Evolutionary conservation across 495 filamentous ascomycete species (phyloP).

Genomic region (Cudoniella acicularis): DNA sequence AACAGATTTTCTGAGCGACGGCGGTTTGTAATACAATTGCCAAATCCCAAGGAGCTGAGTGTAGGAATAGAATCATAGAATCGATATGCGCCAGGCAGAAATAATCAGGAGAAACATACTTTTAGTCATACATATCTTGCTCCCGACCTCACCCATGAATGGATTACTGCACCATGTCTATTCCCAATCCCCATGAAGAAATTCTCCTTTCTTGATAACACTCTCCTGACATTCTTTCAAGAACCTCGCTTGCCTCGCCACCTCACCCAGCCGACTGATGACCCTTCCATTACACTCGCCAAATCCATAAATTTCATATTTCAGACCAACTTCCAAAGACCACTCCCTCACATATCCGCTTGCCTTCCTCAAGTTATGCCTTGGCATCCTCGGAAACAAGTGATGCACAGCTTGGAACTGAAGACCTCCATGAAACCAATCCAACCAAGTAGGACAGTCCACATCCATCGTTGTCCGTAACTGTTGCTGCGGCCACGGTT

Average conservation of each 20-base stretch:
- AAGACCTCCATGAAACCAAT: slow-evolving; percentile 93
- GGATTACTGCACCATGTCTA: too few relatives aligned
- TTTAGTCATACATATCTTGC: too few relatives aligned
- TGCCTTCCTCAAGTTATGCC: slow-evolving; percentile 81
- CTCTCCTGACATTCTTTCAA: slow-evolving; percentile 77
- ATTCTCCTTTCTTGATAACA: slow-evolving; percentile 30
- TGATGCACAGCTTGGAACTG: slow-evolving; percentile 98
- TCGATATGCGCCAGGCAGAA: too few relatives aligned
- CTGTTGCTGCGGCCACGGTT: slow-evolving; percentile 96
- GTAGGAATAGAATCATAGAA: not conserved
- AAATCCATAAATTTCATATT: slow-evolving; percentile 90
- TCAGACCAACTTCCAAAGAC: slow-evolving; percentile 82
- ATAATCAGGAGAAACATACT: too few relatives aligned
- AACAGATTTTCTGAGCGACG: slow-evolving; percentile 24
- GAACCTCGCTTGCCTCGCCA: slow-evolving; percentile 78
- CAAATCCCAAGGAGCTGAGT: not conserved
- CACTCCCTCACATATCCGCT: slow-evolving; percentile 81
- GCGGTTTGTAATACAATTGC: not conserved
- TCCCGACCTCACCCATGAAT: too few relatives aligned
- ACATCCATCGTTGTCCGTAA: slow-evolving; percentile 97
- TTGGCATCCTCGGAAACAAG: slow-evolving; percentile 87
- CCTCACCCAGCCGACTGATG: slow-evolving; percentile 74
- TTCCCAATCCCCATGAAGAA: slow-evolving; percentile 19
- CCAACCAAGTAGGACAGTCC: slow-evolving; percentile 93
- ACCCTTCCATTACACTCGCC: slow-evolving; percentile 85